A percentile compares a stretch with the other conserved stretches of the same genome.
Evolutionary conservation across 2,329 filamentous ascomycete species (phyloP).

Genomic region (Neoscytalidium dimidiatum): DNA sequence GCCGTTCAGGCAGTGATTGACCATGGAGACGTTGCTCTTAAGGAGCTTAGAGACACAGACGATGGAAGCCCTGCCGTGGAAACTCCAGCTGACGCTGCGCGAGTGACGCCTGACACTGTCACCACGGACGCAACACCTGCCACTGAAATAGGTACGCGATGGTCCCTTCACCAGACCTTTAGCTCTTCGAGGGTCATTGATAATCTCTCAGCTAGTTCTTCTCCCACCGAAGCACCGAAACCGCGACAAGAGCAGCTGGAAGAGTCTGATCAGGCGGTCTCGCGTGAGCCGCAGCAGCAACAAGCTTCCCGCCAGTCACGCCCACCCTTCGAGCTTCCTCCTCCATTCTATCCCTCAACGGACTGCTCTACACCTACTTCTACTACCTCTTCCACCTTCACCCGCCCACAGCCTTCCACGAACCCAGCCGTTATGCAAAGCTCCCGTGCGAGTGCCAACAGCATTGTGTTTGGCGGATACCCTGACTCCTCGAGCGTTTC

Average conservation of each 20-base stretch:
- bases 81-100: neutral
- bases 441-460: conserved; percentile 22
- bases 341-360: conserved; percentile 37
- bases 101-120: neutral
- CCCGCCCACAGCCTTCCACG: conserved; percentile 14
- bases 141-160: neutral
- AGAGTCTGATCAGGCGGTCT: conserved; percentile 39
- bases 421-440: conserved; percentile 11
- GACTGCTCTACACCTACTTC: conserved; percentile 29
- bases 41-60: neutral
- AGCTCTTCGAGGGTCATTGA: neutral
- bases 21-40: neutral
- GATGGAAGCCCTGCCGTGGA: neutral
- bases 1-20: neutral
- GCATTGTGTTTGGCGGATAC: conserved; percentile 43
- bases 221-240: neutral
- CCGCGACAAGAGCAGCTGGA: neutral
- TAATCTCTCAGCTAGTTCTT: neutral
- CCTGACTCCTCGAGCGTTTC: conserved; percentile 40
- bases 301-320: conserved; percentile 23
- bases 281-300: conserved; percentile 28
- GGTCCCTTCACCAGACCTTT: neutral
- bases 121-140: neutral
- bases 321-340: conserved; percentile 31
- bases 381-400: conserved; percentile 24